Base-by-base conservation (phyloP, 2,329 filamentous ascomycete species). In the Colletotrichum agaves region DNA sequence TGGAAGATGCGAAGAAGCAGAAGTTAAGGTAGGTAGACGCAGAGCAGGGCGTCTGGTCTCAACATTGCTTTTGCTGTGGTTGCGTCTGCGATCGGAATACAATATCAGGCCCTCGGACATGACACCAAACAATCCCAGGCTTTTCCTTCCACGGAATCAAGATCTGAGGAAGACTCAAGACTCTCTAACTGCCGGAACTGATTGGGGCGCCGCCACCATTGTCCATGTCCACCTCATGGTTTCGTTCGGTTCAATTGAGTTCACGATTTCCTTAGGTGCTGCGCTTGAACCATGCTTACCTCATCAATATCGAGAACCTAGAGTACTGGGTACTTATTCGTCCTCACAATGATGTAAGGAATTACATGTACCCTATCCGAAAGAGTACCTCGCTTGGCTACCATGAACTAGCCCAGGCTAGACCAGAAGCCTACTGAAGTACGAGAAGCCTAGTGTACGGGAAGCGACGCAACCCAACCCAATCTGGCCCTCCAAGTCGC, bases 181-280 rank as follows among this genome's bases (percentile, higher is more conserved):
- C 7, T 41, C 13, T 37, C 35, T 37, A 37, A 37, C 35, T 37
- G 6, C 61, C 61, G 53, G 61, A 50, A 58, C 46, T 64, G 55
- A 46, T 21, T n/a, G 44, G 60, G 61, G 61, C 61, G 55, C 17
- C 55, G 55, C 61, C 61, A 60, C 55, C 27, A 46, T 44, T 23
- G 46, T 17, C 21, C 17, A 41, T 35, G 56, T 19, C n/a, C 15
- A n/a, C n/a, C n/a, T n/a, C n/a, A 15, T n/a, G 31, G 3, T 11
- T 39, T 33, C 12, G 19, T n/a, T 19, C 35, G 13, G 13, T 37
- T 5, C 12, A n/a, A n/a, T n/a, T n/a, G 5, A 37, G 35, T 37
- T 15, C 35, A 37, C 35, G 13, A 12, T 37, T 37, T 37, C 35
- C 13, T 37, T 37, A 37, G 35, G 35, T 37, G 35, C 35, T 37